phyloP scores from a whole-genome alignment of 2,329 filamentous ascomycete species.

The Phaeosphaeriaceae sp. region DNA sequence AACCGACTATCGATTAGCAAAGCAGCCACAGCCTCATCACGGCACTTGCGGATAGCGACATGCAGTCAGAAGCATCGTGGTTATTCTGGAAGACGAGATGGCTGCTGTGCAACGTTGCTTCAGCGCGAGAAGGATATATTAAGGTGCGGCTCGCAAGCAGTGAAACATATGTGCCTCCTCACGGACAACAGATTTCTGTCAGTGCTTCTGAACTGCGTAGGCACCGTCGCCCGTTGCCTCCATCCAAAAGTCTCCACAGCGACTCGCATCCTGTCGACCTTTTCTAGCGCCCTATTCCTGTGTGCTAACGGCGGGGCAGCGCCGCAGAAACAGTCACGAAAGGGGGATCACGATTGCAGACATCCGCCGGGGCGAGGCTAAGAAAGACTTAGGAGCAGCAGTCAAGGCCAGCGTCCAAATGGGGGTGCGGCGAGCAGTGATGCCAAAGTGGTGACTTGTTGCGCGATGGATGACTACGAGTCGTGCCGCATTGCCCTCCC shows the following conservation, averaged over 20 bases:
- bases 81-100: conserved; percentile 5
- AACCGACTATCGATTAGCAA: conserved; percentile 27
- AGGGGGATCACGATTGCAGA: conserved; percentile 20
- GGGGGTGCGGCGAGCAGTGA: conserved; percentile 13
- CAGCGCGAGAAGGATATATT: conserved; percentile 14
- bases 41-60: conserved; percentile 3
- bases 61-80: too few relatives aligned
- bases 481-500: conserved; percentile 9
- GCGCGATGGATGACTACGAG: conserved; percentile 6
- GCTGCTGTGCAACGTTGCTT: conserved; percentile 9
- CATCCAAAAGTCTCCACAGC: conserved; percentile 19
- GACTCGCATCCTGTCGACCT: conserved; percentile 24
- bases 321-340: conserved; percentile 5
- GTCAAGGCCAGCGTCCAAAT: conserved; percentile 5
- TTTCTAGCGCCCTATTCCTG: conserved; percentile 18
- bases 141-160: conserved; percentile 18
- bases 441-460: neutral
- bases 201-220: neutral
- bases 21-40: conserved; percentile 13
- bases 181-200: neutral
- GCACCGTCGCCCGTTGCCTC: conserved; percentile 16
- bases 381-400: neutral
- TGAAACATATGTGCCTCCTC: conserved; percentile 14
- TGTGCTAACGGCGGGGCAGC: conserved; percentile 3
- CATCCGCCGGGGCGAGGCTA: conserved; percentile 10